phyloP scores from a whole-genome alignment of 768 basidiomycete genomes.

The Suillus ampliporus region DNA sequence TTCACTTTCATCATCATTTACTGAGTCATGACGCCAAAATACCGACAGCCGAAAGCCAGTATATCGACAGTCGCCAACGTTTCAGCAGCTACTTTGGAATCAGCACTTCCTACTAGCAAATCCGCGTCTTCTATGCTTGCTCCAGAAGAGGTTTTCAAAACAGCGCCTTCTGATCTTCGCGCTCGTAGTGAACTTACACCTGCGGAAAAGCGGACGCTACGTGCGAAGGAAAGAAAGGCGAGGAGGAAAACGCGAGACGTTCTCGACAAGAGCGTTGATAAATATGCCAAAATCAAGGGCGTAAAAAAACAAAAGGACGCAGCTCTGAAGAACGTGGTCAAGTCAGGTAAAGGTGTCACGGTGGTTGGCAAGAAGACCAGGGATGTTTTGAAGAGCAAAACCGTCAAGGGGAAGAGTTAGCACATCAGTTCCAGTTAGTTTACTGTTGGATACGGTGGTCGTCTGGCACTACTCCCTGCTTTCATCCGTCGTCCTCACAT shows the following conservation, averaged over 20 bases:
- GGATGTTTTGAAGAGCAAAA: slow-evolving; percentile 31
- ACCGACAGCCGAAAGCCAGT: slow-evolving; percentile 77
- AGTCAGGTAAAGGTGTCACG: slow-evolving; percentile 84
- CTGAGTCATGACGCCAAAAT: slow-evolving; percentile 2
- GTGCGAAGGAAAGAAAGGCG: slow-evolving; percentile 70
- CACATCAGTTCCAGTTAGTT: slow-evolving; percentile 20
- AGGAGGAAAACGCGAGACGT: slow-evolving; percentile 70
- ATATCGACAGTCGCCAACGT: slow-evolving; percentile 87
- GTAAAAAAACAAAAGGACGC: slow-evolving; percentile 85
- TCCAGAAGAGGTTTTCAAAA: slow-evolving; percentile 88
- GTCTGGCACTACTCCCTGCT: too few relatives aligned
- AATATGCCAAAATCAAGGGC: slow-evolving; percentile 60
- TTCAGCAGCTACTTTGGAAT: slow-evolving; percentile 83
- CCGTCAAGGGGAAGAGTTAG: slow-evolving; percentile 41
- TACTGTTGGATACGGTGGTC: too few relatives aligned
- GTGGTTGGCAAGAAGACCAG: slow-evolving; percentile 77
- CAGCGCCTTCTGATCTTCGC: slow-evolving; percentile 58
- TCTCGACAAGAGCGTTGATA: slow-evolving; percentile 69
- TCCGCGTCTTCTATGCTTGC: slow-evolving; percentile 83
- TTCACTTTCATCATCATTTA: slow-evolving; percentile 3
- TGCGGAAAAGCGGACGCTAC: slow-evolving; percentile 74
- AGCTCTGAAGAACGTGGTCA: slow-evolving; percentile 82
- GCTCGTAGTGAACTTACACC: slow-evolving; percentile 85
- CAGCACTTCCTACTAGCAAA: slow-evolving; percentile 84
- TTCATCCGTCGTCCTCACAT: too few relatives aligned